Evolutionary conservation across 2,329 filamentous ascomycete species (phyloP).

Genomic region (Orbilia javanica): DNA sequence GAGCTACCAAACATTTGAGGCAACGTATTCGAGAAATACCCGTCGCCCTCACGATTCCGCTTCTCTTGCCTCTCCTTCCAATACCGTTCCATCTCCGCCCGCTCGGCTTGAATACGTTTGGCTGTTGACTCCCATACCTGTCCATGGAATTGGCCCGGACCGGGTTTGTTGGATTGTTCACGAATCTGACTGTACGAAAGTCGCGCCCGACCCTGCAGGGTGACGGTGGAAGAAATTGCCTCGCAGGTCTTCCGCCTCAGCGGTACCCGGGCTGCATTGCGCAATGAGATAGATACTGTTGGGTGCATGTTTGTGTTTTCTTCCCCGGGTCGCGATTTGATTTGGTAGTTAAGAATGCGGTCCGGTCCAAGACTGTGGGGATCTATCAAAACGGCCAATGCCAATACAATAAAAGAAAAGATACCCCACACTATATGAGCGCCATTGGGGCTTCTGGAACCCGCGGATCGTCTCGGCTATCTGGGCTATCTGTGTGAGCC

Average conservation of each 20-base stretch:
- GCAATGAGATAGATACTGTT: slow-evolving; percentile 37
- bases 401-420: slow-evolving; percentile 20
- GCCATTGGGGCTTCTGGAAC: slow-evolving; percentile 37
- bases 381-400: slow-evolving; percentile 22
- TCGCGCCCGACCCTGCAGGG: slow-evolving; percentile 12
- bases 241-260: slow-evolving; percentile 38
- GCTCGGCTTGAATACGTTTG: slow-evolving; percentile 71
- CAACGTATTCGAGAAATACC: slow-evolving; percentile 67
- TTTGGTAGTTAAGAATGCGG: slow-evolving; percentile 9
- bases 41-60: slow-evolving; percentile 61
- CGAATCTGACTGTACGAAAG: slow-evolving; percentile 38
- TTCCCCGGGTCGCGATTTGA: not conserved
- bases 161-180: slow-evolving; percentile 38
- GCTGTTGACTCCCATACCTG: slow-evolving; percentile 74
- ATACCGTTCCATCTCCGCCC: slow-evolving; percentile 70
- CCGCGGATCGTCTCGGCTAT: slow-evolving; percentile 33
- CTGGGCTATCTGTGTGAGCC: slow-evolving; percentile 10
- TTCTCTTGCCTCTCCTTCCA: slow-evolving; percentile 63
- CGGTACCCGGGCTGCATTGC: slow-evolving; percentile 20
- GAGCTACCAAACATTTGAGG: slow-evolving; percentile 70
- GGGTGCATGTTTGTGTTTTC: slow-evolving; percentile 39
- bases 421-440: slow-evolving; percentile 33
- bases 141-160: slow-evolving; percentile 68
- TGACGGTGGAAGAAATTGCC: slow-evolving; percentile 21
- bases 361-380: slow-evolving; percentile 16